Conservation (phyloP, 208 protist genomes). For the Leishmania lainsoni region DNA sequence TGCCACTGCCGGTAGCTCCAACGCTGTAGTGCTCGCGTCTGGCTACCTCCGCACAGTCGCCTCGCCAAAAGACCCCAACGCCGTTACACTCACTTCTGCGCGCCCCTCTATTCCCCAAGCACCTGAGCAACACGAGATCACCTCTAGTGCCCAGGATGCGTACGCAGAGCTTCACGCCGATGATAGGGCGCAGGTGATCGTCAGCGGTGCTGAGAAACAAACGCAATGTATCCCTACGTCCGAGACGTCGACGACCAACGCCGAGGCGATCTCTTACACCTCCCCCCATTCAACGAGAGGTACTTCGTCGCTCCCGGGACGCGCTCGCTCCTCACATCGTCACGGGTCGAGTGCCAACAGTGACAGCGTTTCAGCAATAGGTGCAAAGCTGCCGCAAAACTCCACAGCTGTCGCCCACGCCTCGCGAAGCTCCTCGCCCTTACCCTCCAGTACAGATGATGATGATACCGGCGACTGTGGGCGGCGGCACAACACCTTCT, state of each 20-base stretch:
- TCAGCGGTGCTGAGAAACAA: not conserved
- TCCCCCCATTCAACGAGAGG: not conserved
- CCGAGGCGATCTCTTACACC: not conserved
- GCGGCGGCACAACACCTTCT: not conserved
- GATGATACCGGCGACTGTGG: not conserved
- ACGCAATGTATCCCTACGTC: no score
- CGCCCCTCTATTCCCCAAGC: not conserved
- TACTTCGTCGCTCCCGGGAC: not conserved
- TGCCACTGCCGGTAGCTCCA: not conserved
- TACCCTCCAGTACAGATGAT: not conserved
- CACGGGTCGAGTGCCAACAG: not conserved
- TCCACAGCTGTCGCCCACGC: not conserved
- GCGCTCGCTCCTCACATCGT: not conserved
- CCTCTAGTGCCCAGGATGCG: not conserved
- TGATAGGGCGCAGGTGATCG: not conserved
- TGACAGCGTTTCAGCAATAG: not conserved
- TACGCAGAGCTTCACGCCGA: constrained; percentile 4
- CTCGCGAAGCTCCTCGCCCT: not conserved
- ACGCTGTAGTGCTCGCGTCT: not conserved
- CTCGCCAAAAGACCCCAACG: not conserved
- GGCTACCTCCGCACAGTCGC: not conserved
- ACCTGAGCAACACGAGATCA: not conserved
- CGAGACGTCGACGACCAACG: not conserved
- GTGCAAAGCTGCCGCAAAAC: not conserved
- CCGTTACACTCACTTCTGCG: not conserved